Percentiles rank a stretch among this genome's conserved stretches.
Conservation (phyloP, 1,284 basidiomycete species). For the Gomphus sp. region DNA sequence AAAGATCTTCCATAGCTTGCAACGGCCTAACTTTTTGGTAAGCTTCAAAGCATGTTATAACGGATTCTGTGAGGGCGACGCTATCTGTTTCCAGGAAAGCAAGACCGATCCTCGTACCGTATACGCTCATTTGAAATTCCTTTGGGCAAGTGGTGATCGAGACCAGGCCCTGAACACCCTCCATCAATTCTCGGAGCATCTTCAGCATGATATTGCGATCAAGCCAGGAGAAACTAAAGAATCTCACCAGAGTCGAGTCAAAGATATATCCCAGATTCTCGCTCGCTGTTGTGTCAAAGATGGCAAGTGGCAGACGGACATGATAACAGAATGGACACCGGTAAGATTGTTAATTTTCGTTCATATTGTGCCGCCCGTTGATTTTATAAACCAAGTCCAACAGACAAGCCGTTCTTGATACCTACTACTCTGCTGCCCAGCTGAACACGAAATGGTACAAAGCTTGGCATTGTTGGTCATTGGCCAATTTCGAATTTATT, state of each 20-base stretch:
- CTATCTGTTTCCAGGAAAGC: slow-evolving; percentile 35
- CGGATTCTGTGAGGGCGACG: too few species aligned
- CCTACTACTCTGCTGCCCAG: slow-evolving; percentile 85
- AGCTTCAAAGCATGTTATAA: slow-evolving; percentile 2
- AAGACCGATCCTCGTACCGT: slow-evolving; percentile 94
- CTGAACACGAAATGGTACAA: slow-evolving; percentile 96
- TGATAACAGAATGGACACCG: slow-evolving; percentile 72
- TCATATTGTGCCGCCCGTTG: not conserved
- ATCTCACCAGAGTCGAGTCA: slow-evolving; percentile 49
- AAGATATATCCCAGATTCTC: slow-evolving; percentile 77
- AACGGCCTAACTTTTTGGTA: slow-evolving; percentile 14
- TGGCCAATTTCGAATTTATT: slow-evolving; percentile 95
- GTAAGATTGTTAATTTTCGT: slow-evolving; percentile 26
- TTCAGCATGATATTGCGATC: slow-evolving; percentile 67
- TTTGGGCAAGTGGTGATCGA: slow-evolving; percentile 84
- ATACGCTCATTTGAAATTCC: slow-evolving; percentile 94
- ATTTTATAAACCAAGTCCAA: slow-evolving; percentile 50
- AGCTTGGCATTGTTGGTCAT: slow-evolving; percentile 98
- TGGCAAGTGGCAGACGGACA: slow-evolving; percentile 87
- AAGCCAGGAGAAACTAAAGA: slow-evolving; percentile 36
- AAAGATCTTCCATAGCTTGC: slow-evolving; percentile 90
- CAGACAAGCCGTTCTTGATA: slow-evolving; percentile 73
- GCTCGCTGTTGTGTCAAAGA: slow-evolving; percentile 97
- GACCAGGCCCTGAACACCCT: slow-evolving; percentile 83
- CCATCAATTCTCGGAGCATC: slow-evolving; percentile 73